Conservation (phyloP, 495 filamentous ascomycete species). For the Podospora bellae-mahoneyi region DNA sequence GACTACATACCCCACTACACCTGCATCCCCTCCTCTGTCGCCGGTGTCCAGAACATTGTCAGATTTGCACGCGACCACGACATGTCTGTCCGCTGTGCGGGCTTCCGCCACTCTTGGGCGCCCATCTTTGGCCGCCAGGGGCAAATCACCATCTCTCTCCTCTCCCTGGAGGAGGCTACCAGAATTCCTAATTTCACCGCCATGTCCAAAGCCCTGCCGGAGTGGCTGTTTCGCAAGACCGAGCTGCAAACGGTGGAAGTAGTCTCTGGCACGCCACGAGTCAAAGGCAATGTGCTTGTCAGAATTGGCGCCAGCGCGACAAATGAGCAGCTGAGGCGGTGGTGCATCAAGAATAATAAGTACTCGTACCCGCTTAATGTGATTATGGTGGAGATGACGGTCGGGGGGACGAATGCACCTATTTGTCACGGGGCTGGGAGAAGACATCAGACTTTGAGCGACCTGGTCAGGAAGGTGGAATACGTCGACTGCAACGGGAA, state of each 20-base stretch:
- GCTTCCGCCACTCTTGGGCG: constrained; percentile 51
- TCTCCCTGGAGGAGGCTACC: constrained; percentile 40
- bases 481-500: constrained; percentile 14
- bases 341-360: constrained; percentile 37
- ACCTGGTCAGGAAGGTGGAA: not conserved
- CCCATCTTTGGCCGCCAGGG: constrained; percentile 40
- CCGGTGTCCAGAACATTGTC: constrained; percentile 47
- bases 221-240: constrained; percentile 27
- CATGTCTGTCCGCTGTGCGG: constrained; percentile 43
- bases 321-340: constrained; percentile 50
- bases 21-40: constrained; percentile 45
- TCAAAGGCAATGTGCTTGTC: constrained; percentile 32
- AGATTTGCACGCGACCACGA: constrained; percentile 36
- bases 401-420: constrained; percentile 49
- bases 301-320: constrained; percentile 47
- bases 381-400: constrained; percentile 53
- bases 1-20: constrained; percentile 45
- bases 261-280: constrained; percentile 19
- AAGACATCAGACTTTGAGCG: not conserved
- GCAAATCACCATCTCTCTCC: constrained; percentile 48
- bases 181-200: constrained; percentile 40
- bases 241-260: constrained; percentile 40
- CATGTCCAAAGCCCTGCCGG: constrained; percentile 26
- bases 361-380: constrained; percentile 49
- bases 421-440: constrained; percentile 50